Evolutionary conservation across 2,329 filamentous ascomycete species (phyloP).

Genomic region (Coleophoma eucalyptorum): DNA sequence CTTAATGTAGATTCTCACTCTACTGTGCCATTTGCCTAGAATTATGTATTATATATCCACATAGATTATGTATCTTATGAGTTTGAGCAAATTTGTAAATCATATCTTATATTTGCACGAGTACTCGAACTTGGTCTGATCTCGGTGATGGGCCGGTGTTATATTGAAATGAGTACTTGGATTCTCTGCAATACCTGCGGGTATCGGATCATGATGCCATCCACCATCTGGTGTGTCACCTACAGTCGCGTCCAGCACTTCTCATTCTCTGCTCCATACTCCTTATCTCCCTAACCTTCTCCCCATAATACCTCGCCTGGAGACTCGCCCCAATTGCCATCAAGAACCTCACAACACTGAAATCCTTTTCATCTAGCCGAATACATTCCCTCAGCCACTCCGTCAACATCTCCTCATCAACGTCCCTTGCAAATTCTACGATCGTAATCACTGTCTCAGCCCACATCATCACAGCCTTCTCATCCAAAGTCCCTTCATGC

Average conservation of each 20-base stretch:
- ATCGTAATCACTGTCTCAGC: neutral
- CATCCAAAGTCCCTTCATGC: slow-evolving; percentile 13
- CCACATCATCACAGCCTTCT: slow-evolving; percentile 5
- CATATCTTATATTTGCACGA: no score
- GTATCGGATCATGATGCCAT: no score
- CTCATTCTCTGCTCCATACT: neutral
- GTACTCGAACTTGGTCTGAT: no score
- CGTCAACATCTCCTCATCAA: neutral
- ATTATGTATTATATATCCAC: no score
- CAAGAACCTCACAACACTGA: neutral
- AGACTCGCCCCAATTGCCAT: neutral
- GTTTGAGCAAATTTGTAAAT: no score
- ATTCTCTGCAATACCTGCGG: no score
- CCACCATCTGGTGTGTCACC: neutral
- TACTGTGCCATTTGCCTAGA: no score
- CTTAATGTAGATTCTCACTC: no score
- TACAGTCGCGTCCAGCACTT: neutral
- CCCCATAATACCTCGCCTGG: neutral
- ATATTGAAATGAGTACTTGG: no score
- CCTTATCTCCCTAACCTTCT: neutral
- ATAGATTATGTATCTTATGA: no score
- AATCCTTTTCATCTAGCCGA: neutral
- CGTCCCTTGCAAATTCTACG: neutral
- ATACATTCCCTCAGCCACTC: neutral
- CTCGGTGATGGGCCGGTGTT: no score